phyloP scores from a whole-genome alignment of 2,329 filamentous ascomycete genomes.

The Colletotrichum shisoi region DNA sequence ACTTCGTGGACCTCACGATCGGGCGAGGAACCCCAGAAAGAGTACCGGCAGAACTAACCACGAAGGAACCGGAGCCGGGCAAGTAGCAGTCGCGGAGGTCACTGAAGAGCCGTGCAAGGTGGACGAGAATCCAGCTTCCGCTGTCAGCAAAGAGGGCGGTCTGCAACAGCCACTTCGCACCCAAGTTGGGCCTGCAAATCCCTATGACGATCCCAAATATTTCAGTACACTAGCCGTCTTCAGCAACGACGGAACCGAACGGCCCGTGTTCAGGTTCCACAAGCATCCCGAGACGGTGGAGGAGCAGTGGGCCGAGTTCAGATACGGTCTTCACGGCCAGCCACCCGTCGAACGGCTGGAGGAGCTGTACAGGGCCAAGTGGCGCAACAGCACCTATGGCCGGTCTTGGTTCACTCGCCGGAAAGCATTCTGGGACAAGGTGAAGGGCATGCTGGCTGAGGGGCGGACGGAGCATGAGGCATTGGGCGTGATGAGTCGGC shows the following conservation, averaged over 20 bases:
- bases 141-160: too few relatives aligned
- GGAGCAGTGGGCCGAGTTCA: constrained; percentile 39
- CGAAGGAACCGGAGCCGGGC: too few relatives aligned
- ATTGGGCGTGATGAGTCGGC: constrained; percentile 10
- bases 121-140: not conserved
- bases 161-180: not conserved
- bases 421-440: constrained; percentile 34
- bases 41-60: not conserved
- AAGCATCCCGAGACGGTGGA: constrained; percentile 25
- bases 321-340: constrained; percentile 27
- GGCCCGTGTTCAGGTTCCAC: constrained; percentile 33
- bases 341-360: constrained; percentile 32
- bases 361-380: constrained; percentile 28
- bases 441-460: constrained; percentile 23
- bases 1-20: not conserved
- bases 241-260: constrained; percentile 11
- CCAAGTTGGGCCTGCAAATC: not conserved
- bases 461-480: constrained; percentile 31
- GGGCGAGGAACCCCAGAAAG: not conserved
- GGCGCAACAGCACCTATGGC: constrained; percentile 28
- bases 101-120: not conserved
- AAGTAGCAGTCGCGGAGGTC: not conserved
- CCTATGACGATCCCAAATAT: constrained; percentile 28
- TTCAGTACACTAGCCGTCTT: constrained; percentile 20
- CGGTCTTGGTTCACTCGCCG: constrained; percentile 37